A percentile compares a stretch with the other conserved stretches of the same genome.
Evolutionary conservation across 1,284 basidiomycete genomes (phyloP).

Genomic region (Puccinia coronata): DNA sequence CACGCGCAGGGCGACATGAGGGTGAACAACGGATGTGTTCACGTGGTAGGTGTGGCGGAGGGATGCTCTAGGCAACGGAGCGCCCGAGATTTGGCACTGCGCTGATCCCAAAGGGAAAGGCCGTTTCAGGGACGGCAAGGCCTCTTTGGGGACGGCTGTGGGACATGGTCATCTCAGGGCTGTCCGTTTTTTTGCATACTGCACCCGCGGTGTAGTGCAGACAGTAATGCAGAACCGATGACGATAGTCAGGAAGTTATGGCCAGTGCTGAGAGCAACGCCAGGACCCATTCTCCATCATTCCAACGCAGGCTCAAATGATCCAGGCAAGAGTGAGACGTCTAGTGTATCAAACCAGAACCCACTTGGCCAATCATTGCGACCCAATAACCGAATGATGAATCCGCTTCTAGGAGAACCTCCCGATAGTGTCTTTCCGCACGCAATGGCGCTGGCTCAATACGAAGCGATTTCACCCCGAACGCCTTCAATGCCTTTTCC

Average conservation of each 20-base stretch:
- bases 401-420: neutral
- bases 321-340: constrained; percentile 11
- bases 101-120: no score
- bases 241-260: constrained; percentile 29
- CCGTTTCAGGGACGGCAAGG: no score
- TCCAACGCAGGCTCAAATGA: constrained; percentile 25
- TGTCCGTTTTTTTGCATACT: no score
- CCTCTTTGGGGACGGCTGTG: no score
- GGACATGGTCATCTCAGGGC: no score
- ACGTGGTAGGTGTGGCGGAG: no score
- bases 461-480: constrained; percentile 40
- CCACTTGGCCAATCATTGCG: constrained; percentile 17
- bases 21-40: no score
- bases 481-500: constrained; percentile 24
- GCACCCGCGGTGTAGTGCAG: no score
- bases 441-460: constrained; percentile 35
- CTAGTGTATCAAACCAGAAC: constrained; percentile 20
- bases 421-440: constrained; percentile 20
- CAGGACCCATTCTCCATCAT: constrained; percentile 21
- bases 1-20: no score
- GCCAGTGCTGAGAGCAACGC: neutral
- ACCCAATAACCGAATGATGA: neutral
- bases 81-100: no score
- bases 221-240: constrained; percentile 13
- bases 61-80: no score